These are phyloP conservation scores for Pyrenula aspistea DNA, from an alignment of 495 filamentous ascomycete species.

Conservation along the genomic window DNA sequence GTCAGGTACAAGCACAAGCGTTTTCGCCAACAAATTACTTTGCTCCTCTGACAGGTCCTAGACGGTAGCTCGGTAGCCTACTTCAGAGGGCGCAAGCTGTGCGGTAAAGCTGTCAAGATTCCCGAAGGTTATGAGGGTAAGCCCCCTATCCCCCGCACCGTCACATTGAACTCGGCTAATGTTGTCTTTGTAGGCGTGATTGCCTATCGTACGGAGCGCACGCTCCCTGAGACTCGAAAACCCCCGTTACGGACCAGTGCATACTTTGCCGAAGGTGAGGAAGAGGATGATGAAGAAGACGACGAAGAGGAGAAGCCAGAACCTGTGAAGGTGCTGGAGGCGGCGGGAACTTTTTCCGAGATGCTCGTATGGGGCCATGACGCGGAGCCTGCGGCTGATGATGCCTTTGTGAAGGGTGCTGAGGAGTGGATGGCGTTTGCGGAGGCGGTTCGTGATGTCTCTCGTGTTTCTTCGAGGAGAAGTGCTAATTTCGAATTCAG, in stretches of 20 bases:
- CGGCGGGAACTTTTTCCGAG: conserved; percentile 59
- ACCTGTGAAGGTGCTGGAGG: conserved; percentile 47
- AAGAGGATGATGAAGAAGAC: conserved; percentile 32
- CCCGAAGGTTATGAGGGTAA: conserved; percentile 67
- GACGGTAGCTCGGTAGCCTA: conserved; percentile 47
- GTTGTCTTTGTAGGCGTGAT: conserved; percentile 22
- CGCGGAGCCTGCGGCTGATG: conserved; percentile 51
- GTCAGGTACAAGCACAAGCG: conserved; percentile 21
- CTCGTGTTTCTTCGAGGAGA: background rate
- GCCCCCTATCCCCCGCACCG: conserved; percentile 1
- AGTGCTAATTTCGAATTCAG: conserved; percentile 7
- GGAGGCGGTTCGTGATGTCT: conserved; percentile 37
- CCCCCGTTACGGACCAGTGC: background rate
- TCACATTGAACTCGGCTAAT: background rate
- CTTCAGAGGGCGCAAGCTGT: conserved; percentile 74
- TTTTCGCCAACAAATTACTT: background rate
- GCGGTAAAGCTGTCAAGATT: conserved; percentile 51
- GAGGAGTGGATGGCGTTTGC: conserved; percentile 81
- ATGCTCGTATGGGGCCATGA: conserved; percentile 81
- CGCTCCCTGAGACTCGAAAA: conserved; percentile 10
- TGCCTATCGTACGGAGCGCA: conserved; percentile 23
- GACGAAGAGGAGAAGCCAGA: conserved; percentile 29
- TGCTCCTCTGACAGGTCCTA: conserved; percentile 5
- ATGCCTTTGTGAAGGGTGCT: conserved; percentile 54
- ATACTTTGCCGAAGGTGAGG: background rate